phyloP scores from a whole-genome alignment of 2,329 filamentous ascomycete genomes.

The Alternaria triticina region DNA sequence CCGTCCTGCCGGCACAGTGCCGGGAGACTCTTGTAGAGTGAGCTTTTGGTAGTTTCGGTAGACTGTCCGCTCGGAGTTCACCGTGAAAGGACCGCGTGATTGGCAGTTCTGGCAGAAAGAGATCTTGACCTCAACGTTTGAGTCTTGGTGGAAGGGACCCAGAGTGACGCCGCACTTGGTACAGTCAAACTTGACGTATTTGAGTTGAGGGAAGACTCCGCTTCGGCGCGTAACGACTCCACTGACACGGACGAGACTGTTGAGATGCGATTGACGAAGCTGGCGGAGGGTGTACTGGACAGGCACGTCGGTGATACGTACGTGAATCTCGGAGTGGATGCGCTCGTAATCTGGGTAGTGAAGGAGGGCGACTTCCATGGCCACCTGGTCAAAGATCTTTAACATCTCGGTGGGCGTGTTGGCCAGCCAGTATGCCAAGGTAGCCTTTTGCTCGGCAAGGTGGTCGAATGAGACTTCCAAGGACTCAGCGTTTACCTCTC shows the following conservation, averaged over 20 bases:
- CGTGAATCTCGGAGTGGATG: slow-evolving; percentile 97
- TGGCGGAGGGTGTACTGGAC: slow-evolving; percentile 95
- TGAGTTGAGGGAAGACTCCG: slow-evolving; percentile 96
- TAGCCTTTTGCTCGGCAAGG: slow-evolving; percentile 86
- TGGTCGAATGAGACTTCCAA: slow-evolving; percentile 97
- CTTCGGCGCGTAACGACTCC: slow-evolving; percentile 94
- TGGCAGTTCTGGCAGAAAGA: slow-evolving; percentile 97
- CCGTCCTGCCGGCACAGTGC: slow-evolving; percentile 93
- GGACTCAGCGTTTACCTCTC: slow-evolving; percentile 94
- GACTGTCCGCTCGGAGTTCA: slow-evolving; percentile 97
- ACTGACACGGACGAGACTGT: slow-evolving; percentile 91
- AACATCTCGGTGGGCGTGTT: slow-evolving; percentile 96
- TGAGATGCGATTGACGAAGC: slow-evolving; percentile 91
- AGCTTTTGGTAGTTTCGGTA: slow-evolving; percentile 99
- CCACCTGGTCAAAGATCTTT: slow-evolving; percentile 94
- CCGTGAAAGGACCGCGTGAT: slow-evolving; percentile 88
- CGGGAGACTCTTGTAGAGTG: slow-evolving; percentile 94
- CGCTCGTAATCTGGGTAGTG: slow-evolving; percentile 98
- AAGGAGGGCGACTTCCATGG: slow-evolving; percentile 93
- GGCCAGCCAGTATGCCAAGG: slow-evolving; percentile 92
- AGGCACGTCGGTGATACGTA: slow-evolving; percentile 92
- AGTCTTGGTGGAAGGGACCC: slow-evolving; percentile 96
- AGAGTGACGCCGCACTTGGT: slow-evolving; percentile 89
- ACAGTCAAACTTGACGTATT: slow-evolving; percentile 98
- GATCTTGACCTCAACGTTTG: slow-evolving; percentile 94